Evolutionary conservation across 768 basidiomycete species (phyloP), one percentile per base, ranked within the genome.

Genomic region (Termitomyces heimii): DNA sequence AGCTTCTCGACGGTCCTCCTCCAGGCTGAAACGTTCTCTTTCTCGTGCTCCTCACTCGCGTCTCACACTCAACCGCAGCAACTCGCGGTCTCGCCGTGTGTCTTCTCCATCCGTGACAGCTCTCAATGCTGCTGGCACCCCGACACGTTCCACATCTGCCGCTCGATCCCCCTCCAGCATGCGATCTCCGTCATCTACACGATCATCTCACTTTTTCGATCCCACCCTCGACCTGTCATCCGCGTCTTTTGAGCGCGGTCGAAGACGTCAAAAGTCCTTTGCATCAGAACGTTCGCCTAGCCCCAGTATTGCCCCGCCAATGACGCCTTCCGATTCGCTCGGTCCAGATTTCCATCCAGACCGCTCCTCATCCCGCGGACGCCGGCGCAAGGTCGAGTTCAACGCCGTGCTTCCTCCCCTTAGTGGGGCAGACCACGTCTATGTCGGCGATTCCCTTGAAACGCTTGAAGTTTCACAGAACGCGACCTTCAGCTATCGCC

Each of bases 31-130:
- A 55, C 75, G 81, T 31, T 82, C 83, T 4, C 66, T 77, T 31
- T 84, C 82, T 13, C 71, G 81, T n/a, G 73, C 76, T 2, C 81
- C 82, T 73, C 77, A 8, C 66, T 67, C 70, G 6, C 67, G 74
- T 42, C 73, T 74, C n/a, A 61, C 58, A 32, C 62, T 66, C 13
- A 74, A 76, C 42, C 73, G 77, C 35, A 77, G 77, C 58, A 64
- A 69, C 14, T 81, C 79, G 10, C 70, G 76, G 40, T 71, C 66
- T 14, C 67, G 73, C 2, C 73, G 65, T 39, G 65, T 64, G 8
- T 57, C 60, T 2, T 67, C 68, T 7, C 67, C 72, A 5, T 62
- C 68, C 0, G 55, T 63, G 0, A 54, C 64, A 3, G 63, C 57
- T 31, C 47, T 56, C 40, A 53, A 35, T 20, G 40, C 51, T 3